Conservation (phyloP, 169 alveolate genomes). For the Eimeria maxima region DNA sequence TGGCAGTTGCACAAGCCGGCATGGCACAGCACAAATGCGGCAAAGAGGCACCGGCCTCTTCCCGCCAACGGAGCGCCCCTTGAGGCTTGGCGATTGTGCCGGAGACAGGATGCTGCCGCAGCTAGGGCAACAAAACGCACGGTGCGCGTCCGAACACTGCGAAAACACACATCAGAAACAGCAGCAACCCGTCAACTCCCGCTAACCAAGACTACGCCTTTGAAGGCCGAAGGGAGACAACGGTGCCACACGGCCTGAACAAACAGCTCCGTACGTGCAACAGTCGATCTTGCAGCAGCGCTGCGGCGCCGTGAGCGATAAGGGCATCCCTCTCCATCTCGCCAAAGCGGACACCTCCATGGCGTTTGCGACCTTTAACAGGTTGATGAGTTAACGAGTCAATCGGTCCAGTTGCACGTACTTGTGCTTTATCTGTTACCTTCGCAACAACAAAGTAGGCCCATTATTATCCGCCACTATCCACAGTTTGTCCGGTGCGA, state of each 20-base stretch:
- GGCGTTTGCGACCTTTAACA: constrained; percentile 98
- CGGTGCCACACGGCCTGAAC: neutral
- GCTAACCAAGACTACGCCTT: neutral
- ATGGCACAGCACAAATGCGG: constrained; percentile 83
- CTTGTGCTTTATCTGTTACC: constrained; percentile 96
- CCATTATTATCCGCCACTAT: neutral
- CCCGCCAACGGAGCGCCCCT: constrained; percentile 83
- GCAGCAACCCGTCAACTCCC: neutral
- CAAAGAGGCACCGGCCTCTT: constrained; percentile 83
- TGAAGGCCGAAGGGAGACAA: constrained; percentile 97
- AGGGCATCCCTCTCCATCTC: constrained; percentile 99
- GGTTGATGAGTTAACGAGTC: constrained; percentile 99
- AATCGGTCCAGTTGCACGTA: constrained; percentile 99
- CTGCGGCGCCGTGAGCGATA: constrained; percentile 99
- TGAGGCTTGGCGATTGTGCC: constrained; percentile 22
- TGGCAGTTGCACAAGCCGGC: constrained; percentile 84
- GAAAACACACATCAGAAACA: neutral
- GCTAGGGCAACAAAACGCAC: constrained; percentile 98
- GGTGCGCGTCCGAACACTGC: constrained; percentile 98
- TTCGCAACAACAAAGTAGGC: neutral
- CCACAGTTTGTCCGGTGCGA: no score
- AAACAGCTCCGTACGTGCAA: constrained; percentile 85
- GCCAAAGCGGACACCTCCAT: constrained; percentile 99
- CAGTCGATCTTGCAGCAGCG: constrained; percentile 98
- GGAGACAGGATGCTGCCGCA: constrained; percentile 97